Evolutionary conservation across 1,139 yeast species (phyloP), one percentile per base, ranked within the genome.

Genomic region (Suhomyces chickasaworum): DNA sequence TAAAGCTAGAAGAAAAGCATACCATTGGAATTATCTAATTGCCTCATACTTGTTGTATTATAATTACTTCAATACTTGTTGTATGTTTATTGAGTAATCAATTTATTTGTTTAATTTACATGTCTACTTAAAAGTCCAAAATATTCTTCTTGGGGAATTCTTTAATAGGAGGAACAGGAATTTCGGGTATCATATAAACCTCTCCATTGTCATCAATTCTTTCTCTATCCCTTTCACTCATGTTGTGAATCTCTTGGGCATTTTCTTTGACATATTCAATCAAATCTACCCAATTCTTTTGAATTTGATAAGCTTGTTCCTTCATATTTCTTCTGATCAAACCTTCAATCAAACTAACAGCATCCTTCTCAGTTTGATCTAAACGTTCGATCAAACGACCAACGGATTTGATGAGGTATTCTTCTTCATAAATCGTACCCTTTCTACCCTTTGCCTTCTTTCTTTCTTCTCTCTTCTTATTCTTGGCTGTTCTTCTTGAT

Each of bases 391-490:
- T 71, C 61, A 95, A 76, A 60, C 99, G 81, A 5, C 96, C 95
- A 53, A 89, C 84, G 1, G 98, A 90, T 56, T 80, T 82, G 47
- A 93, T 85, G 49, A 95, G 80, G 63, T 95, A 95, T 64, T 93
- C 99, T 63, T 95, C 99, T 66, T 93, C 99, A 61, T 93, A 93
- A 16, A 93, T 87, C 4, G 98, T 91, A 36, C 98, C 98, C 71
- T 93, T 93, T 73, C 95, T 89, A 49, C 99, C 99, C 58, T 96
- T 83, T 1, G 99, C 99, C 52, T 84, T 80, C 71, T 95, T 95
- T 59, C 99, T 83, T 64, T 93, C 99, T 66, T 93, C 97, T 57
- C 99, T 81, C 65, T 97, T 89, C 53, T 84, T 81, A 66, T 91
- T 93, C 69, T 93, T 95, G 8, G 95, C 80, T 0, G 99, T 90